Evolutionary conservation across 257 asterid species (phyloP).

Genomic region (Henckelia pumila): DNA sequence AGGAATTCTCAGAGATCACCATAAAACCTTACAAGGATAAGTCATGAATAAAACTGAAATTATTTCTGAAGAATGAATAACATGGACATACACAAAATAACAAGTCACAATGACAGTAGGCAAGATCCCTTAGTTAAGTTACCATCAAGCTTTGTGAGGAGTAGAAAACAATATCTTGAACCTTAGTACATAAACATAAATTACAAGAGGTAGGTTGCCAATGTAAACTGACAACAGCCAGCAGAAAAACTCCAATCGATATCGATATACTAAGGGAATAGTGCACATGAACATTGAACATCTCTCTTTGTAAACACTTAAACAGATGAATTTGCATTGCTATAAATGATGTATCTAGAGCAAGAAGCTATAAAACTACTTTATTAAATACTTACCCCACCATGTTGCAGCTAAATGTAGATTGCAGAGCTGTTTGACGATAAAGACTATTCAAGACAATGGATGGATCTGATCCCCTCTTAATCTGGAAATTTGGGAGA

Average conservation of each 20-base stretch:
- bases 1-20: background rate
- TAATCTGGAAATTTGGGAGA: constrained; percentile 54
- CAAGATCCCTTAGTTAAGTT: constrained; percentile 13
- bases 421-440: constrained; percentile 83
- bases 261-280: background rate
- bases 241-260: background rate
- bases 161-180: background rate
- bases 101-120: background rate
- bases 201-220: background rate
- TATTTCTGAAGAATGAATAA: background rate
- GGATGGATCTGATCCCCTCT: constrained; percentile 87
- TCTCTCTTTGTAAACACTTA: constrained; percentile 17
- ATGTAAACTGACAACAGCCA: background rate
- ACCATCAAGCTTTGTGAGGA: constrained; percentile 6
- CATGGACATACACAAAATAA: background rate
- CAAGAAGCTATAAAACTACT: constrained; percentile 11
- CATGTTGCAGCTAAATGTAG: constrained; percentile 97
- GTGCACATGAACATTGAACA: background rate
- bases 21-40: background rate
- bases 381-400: constrained; percentile 76
- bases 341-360: background rate
- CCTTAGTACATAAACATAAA: constrained; percentile 3
- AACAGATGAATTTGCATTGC: background rate
- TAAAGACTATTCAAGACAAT: constrained; percentile 83
- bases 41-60: background rate